Evolutionary conservation across 2,329 filamentous ascomycete genomes (phyloP).

Genomic region (Colletotrichum acutatum): DNA sequence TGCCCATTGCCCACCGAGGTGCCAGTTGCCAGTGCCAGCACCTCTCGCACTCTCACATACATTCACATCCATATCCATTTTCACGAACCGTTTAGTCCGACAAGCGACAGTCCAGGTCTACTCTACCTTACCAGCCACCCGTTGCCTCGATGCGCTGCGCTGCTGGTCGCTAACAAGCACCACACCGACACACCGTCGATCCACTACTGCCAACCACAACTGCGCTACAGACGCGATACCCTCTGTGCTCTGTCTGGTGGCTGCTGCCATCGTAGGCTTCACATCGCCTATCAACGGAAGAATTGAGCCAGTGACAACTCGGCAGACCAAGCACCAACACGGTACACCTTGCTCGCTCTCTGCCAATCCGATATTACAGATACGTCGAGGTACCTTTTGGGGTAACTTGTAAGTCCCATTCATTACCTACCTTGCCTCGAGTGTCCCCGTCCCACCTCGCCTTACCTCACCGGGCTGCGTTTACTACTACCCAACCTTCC

Average conservation of each 20-base stretch:
- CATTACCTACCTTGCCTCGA: neutral
- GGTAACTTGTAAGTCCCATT: too few relatives aligned
- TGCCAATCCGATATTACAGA: neutral
- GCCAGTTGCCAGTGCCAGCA: too few relatives aligned
- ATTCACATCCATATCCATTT: neutral
- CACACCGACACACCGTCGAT: constrained; percentile 1
- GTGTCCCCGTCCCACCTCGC: neutral
- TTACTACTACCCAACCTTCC: constrained; percentile 9
- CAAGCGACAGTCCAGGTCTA: too few relatives aligned
- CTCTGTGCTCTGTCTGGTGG: constrained; percentile 10
- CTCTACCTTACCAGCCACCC: neutral
- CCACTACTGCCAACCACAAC: constrained; percentile 22
- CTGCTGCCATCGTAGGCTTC: constrained; percentile 20
- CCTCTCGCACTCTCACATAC: too few relatives aligned
- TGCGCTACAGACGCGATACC: constrained; percentile 5
- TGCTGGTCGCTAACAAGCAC: neutral
- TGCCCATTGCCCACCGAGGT: too few relatives aligned
- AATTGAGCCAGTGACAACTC: neutral
- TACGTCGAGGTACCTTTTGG: neutral
- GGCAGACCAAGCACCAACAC: neutral
- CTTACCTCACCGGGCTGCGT: neutral
- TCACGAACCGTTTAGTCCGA: neutral
- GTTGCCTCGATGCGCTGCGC: neutral
- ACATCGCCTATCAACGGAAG: constrained; percentile 2
- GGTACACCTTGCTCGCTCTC: neutral